Evolutionary conservation across 2,329 filamentous ascomycete genomes (phyloP).

Genomic region (Hypoxylon sp.): DNA sequence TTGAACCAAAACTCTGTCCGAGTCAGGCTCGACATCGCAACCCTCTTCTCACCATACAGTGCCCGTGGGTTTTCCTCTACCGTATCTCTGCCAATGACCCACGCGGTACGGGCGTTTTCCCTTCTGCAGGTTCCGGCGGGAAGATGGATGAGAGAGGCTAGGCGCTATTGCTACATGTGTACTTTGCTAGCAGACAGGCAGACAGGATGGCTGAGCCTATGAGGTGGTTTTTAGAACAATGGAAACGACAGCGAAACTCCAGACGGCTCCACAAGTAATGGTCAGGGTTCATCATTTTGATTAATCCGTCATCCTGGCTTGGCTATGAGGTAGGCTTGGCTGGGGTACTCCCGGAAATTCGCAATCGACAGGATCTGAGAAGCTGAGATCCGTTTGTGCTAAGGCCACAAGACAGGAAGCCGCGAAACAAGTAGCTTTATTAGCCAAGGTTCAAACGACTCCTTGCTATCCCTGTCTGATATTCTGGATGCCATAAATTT

Average conservation of each 20-base stretch:
- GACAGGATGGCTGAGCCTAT: constrained; percentile 47
- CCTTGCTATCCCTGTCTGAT: neutral
- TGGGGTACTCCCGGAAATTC: constrained; percentile 44
- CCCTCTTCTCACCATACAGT: constrained; percentile 27
- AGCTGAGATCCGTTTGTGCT: constrained; percentile 43
- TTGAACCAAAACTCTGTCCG: constrained; percentile 20
- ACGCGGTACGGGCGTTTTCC: constrained; percentile 48
- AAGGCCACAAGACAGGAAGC: constrained; percentile 6
- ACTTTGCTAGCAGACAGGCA: constrained; percentile 44
- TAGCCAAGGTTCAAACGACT: neutral
- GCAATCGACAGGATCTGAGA: constrained; percentile 42
- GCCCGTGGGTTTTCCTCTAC: constrained; percentile 26
- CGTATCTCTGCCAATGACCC: constrained; percentile 39
- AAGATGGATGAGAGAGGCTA: constrained; percentile 45
- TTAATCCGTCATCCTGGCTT: constrained; percentile 42
- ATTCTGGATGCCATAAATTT: neutral
- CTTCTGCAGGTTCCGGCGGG: constrained; percentile 43
- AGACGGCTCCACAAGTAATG: constrained; percentile 45
- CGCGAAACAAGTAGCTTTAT: neutral
- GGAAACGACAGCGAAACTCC: constrained; percentile 50
- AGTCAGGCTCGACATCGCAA: constrained; percentile 32
- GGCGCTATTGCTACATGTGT: too few species aligned
- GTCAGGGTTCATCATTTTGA: constrained; percentile 38
- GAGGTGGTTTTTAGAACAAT: constrained; percentile 45
- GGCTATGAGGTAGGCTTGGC: constrained; percentile 36